phyloP scores from a whole-genome alignment of 202 grass and related monocot genomes.

The Zizania palustris region DNA sequence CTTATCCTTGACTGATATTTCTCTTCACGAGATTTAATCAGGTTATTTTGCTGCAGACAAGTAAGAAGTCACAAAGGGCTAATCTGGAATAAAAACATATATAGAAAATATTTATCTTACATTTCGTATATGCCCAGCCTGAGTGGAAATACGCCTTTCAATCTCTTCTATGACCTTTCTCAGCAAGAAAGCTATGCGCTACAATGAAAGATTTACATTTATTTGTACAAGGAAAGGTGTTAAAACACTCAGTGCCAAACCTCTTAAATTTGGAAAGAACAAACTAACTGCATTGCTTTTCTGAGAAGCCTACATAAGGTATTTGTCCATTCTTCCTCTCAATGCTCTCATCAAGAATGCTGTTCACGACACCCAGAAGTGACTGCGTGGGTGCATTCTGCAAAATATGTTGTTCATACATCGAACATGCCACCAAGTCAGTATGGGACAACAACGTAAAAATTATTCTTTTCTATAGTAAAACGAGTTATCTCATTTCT shows the following conservation, averaged over 20 bases:
- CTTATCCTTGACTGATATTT: conserved; percentile 92
- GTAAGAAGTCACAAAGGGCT: conserved; percentile 47
- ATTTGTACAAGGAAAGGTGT: conserved; percentile 44
- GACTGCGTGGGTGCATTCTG: conserved; percentile 71
- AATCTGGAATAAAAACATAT: conserved; percentile 24
- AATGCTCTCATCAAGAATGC: conserved; percentile 69
- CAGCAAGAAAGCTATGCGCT: conserved; percentile 79
- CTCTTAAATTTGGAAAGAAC: conserved; percentile 45
- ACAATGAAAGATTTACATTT: conserved; percentile 41
- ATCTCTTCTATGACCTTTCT: conserved; percentile 91
- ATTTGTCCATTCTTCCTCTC: conserved; percentile 78
- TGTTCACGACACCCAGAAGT: conserved; percentile 61
- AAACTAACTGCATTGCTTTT: conserved; percentile 66
- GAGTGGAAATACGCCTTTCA: conserved; percentile 87
- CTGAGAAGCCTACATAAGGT: conserved; percentile 63
- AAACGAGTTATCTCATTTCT: conserved; percentile 2
- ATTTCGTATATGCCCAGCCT: conserved; percentile 85
- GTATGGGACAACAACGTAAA: not conserved
- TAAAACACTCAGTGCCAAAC: conserved; percentile 19
- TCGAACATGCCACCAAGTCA: conserved; percentile 8
- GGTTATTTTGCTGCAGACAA: conserved; percentile 81
- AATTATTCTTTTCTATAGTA: not conserved
- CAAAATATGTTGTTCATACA: conserved; percentile 31
- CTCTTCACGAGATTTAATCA: conserved; percentile 89
- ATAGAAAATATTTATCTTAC: conserved; percentile 48